Evolutionary conservation across 768 basidiomycete genomes (phyloP).

Genomic region (Mycena olivaceomarginata): DNA sequence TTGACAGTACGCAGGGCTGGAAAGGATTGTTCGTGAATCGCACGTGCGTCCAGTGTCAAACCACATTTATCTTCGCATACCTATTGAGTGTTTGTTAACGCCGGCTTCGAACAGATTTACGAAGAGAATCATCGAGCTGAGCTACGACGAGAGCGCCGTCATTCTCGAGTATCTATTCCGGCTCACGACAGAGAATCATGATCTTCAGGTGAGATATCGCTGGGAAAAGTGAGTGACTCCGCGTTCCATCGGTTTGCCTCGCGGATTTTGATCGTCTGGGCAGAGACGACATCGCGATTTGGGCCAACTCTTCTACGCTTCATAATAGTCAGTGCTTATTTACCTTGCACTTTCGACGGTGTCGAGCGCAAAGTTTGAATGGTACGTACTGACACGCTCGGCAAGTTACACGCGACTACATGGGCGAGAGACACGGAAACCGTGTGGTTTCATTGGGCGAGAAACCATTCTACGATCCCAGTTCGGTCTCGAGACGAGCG

Average conservation of each 20-base stretch:
- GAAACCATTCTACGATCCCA: conserved; percentile 17
- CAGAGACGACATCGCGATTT: conserved; percentile 60
- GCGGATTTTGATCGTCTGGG: conserved; percentile 3
- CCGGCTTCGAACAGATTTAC: conserved; percentile 59
- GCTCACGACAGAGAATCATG: conserved; percentile 64
- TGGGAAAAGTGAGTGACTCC: conserved; percentile 49
- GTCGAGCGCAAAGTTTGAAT: background rate
- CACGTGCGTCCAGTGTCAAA: conserved; percentile 28
- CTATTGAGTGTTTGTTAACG: conserved; percentile 31
- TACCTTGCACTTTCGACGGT: conserved; percentile 12
- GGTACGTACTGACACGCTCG: conserved; percentile 13
- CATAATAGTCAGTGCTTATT: conserved; percentile 43
- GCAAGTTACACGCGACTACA: conserved; percentile 8
- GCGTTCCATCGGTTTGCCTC: conserved; percentile 6
- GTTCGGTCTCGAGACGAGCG: conserved; percentile 3
- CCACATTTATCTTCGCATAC: background rate
- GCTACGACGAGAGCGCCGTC: conserved; percentile 58
- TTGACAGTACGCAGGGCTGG: conserved; percentile 51
- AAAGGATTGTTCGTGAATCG: conserved; percentile 62
- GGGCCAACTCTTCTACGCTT: conserved; percentile 63
- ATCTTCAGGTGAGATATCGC: conserved; percentile 61
- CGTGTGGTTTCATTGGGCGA: conserved; percentile 13
- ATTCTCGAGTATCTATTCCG: conserved; percentile 59
- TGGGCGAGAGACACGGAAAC: conserved; percentile 19
- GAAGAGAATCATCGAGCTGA: conserved; percentile 60